Conservation (phyloP, 768 basidiomycete genomes). For the Pisolithus orientalis region DNA sequence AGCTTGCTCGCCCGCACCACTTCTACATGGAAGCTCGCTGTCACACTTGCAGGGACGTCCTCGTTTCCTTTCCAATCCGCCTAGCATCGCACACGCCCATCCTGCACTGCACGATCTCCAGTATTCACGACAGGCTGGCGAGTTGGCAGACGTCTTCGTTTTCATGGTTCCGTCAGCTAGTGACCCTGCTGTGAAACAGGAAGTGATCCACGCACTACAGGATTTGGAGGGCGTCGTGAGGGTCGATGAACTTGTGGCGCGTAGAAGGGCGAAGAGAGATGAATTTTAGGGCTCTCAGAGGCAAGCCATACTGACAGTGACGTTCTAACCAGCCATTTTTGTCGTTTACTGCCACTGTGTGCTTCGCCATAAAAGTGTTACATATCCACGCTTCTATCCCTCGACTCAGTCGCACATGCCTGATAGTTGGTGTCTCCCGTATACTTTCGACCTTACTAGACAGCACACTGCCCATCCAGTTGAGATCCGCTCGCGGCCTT, state of each 20-base stretch:
- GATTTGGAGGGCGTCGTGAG: conserved; percentile 13
- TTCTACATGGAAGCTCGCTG: conserved; percentile 16
- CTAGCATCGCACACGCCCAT: conserved; percentile 14
- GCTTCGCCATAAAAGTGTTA: no score
- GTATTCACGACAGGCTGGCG: conserved; percentile 16
- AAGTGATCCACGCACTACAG: conserved; percentile 12
- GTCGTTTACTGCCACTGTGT: no score
- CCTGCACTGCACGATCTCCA: conserved; percentile 17
- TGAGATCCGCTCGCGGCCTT: no score
- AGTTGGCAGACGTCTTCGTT: conserved; percentile 17
- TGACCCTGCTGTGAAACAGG: conserved; percentile 1
- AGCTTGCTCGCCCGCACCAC: no score
- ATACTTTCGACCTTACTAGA: no score
- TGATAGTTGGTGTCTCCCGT: no score
- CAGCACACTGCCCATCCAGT: no score
- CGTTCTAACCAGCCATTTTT: no score
- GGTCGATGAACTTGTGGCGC: conserved; percentile 18
- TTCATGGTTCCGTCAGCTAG: conserved; percentile 8
- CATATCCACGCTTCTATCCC: no score
- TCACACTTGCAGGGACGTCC: conserved; percentile 23
- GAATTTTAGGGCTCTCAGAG: conserved; percentile 14
- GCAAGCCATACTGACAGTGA: no score
- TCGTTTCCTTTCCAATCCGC: conserved; percentile 19
- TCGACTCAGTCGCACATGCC: no score
- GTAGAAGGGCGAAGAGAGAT: conserved; percentile 19